Base-by-base conservation (phyloP, 768 basidiomycete species). In the Suillus cothurnatus region DNA sequence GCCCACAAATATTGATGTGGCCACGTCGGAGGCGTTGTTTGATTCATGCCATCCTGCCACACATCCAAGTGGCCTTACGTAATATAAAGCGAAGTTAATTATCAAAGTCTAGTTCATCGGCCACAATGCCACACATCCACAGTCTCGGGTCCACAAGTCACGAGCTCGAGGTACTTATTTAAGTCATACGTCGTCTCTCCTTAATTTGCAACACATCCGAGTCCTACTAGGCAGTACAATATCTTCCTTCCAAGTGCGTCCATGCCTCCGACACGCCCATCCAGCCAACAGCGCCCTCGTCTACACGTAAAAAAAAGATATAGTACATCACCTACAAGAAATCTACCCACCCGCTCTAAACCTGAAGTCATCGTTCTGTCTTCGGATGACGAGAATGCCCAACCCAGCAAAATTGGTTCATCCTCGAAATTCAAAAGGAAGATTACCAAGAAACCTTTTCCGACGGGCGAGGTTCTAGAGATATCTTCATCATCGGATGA, bases 401-500 rank as follows among this genome's bases (percentile, higher is more conserved):
- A 62, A 73, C 67, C 63, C 55, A 70, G 69, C 68, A 71, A 68
- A 67, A 67, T 43, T 17, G 23, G 62, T 36, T n/a, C 47, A 1
- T 50, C 64, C 9, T 74, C 70, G 57, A 70, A 61, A 39, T 45
- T 67, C 1, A n/a, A 66, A 28, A 38, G 1, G 1, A 68, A 68
- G 21, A 14, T 43, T 1, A 17, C 26, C 9, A 77, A 36, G 45
- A 73, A 62, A 50, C 62, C 53, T 23, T 64, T 50, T 66, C 69
- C 60, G 64, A 65, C 65, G 39, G 68, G 66, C 5, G 85, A 86
- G 23, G 74, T 86, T 23, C 82, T 87, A 59, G 86, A 88, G 71
- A 84, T 88, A 63, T 85, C 84, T 1, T 86, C 85, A n/a, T 86
- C 85, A n/a, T 85, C 84, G 32, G 86, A 88, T 19, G 86, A 86